Percentiles rank a stretch among this genome's conserved stretches.
These are phyloP conservation scores for Pseudogymnoascus sp. DNA, from an alignment of 2,329 filamentous ascomycete species.

Conservation along the genomic window DNA sequence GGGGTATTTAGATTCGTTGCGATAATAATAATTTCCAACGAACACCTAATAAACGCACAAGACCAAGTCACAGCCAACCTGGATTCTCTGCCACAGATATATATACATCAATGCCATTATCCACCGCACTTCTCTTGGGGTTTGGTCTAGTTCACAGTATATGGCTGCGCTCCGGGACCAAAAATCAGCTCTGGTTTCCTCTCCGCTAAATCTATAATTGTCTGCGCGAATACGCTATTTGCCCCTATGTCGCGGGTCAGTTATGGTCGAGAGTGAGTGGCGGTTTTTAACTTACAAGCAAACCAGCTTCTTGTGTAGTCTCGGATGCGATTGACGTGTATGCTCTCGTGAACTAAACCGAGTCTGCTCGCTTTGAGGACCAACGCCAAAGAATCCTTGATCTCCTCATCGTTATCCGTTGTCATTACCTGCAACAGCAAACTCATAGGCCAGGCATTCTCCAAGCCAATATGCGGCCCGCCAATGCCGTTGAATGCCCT, in stretches of 20 bases:
- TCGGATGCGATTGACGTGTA: slow-evolving; percentile 63
- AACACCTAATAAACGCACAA: not conserved
- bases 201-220: slow-evolving; percentile 79
- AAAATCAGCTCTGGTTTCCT: slow-evolving; percentile 86
- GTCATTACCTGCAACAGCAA: slow-evolving; percentile 87
- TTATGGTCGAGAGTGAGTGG: not conserved
- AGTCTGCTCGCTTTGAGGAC: slow-evolving; percentile 69
- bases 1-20: not conserved
- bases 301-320: slow-evolving; percentile 90
- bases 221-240: slow-evolving; percentile 90
- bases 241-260: slow-evolving; percentile 48
- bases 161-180: slow-evolving; percentile 51
- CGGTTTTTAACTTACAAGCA: slow-evolving; percentile 46
- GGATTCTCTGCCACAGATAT: not conserved
- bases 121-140: not conserved
- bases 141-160: slow-evolving; percentile 31
- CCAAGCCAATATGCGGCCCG: slow-evolving; percentile 74
- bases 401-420: slow-evolving; percentile 73
- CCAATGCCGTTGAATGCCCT: slow-evolving; percentile 78
- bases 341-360: slow-evolving; percentile 84
- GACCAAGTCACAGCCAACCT: not conserved
- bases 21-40: not conserved
- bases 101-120: not conserved
- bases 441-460: slow-evolving; percentile 95
- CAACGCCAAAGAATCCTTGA: slow-evolving; percentile 58